A percentile compares a stretch with the other conserved stretches of the same genome.
These are phyloP conservation scores for Pholiota conissans DNA, from an alignment of 768 basidiomycete genomes.

Conservation along the genomic window DNA sequence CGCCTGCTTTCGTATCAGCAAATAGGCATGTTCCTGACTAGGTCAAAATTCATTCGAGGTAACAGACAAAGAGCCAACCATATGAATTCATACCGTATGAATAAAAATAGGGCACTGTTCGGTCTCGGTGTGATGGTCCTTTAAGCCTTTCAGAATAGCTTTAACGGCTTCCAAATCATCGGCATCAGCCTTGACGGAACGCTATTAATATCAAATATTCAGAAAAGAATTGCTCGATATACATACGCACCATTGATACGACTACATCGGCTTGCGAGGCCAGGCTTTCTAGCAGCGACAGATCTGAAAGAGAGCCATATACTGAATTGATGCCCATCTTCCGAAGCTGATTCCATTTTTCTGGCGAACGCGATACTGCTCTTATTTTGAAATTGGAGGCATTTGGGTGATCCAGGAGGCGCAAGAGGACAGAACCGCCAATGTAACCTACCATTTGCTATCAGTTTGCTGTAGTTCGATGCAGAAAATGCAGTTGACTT, in stretches of 20 bases:
- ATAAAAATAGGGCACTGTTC: constrained; percentile 51
- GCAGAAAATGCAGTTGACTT: not conserved
- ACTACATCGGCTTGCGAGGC: constrained; percentile 46
- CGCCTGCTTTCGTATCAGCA: constrained; percentile 32
- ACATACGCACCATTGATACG: constrained; percentile 34
- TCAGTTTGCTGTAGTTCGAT: not conserved
- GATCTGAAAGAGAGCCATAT: constrained; percentile 47
- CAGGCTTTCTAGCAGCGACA: constrained; percentile 38
- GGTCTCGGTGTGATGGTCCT: constrained; percentile 40
- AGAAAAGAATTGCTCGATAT: not conserved
- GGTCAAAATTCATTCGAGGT: not conserved
- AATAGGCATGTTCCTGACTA: not conserved
- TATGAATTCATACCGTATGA: constrained; percentile 52
- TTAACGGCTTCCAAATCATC: constrained; percentile 46
- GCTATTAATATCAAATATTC: not conserved
- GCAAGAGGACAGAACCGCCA: constrained; percentile 45
- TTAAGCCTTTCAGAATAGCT: constrained; percentile 53
- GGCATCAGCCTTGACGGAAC: constrained; percentile 27
- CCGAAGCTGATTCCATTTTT: constrained; percentile 44
- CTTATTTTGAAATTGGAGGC: constrained; percentile 36
- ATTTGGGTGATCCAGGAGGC: constrained; percentile 38
- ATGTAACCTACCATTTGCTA: constrained; percentile 38
- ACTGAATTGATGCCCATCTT: constrained; percentile 34
- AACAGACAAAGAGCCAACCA: not conserved
- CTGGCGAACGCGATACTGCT: constrained; percentile 42